A percentile compares a stretch with the other conserved stretches of the same genome.
Conservation (phyloP, 306 rosid genomes). For the Ochetophila trinervis region DNA sequence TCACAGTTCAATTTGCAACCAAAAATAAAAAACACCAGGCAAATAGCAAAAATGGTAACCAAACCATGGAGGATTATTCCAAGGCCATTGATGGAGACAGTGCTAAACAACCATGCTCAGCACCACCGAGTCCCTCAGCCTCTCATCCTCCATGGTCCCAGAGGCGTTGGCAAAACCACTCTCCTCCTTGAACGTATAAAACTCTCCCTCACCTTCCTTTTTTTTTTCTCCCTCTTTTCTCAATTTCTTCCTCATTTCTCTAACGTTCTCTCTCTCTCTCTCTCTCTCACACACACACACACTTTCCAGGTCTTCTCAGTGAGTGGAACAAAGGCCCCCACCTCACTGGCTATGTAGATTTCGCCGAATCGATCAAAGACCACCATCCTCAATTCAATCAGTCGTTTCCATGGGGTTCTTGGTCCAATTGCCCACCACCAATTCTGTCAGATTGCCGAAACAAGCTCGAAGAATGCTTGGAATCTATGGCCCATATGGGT, state of each 20-base stretch:
- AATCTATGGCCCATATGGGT: conserved; percentile 70
- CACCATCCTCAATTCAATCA: conserved; percentile 44
- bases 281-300: too few relatives aligned
- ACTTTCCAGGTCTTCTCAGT: conserved; percentile 55
- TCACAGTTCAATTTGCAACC: background rate
- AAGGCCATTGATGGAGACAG: conserved; percentile 74
- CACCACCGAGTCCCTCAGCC: conserved; percentile 88
- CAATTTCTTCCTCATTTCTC: background rate
- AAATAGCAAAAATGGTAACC: conserved; percentile 40
- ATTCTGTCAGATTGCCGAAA: conserved; percentile 49
- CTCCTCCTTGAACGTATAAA: conserved; percentile 72
- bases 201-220: background rate
- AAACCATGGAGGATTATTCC: conserved; percentile 84
- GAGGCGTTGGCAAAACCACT: conserved; percentile 93
- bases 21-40: too few relatives aligned
- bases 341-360: conserved; percentile 81
- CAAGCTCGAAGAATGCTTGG: conserved; percentile 66
- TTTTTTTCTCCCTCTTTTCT: background rate
- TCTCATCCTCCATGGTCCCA: conserved; percentile 85
- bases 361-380: conserved; percentile 61
- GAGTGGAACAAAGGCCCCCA: conserved; percentile 90
- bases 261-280: background rate
- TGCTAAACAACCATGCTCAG: conserved; percentile 82
- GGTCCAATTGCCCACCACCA: conserved; percentile 65
- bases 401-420: conserved; percentile 79